These are phyloP conservation scores for Phoma sp. DNA, from an alignment of 2,329 filamentous ascomycete species.

Conservation along the genomic window DNA sequence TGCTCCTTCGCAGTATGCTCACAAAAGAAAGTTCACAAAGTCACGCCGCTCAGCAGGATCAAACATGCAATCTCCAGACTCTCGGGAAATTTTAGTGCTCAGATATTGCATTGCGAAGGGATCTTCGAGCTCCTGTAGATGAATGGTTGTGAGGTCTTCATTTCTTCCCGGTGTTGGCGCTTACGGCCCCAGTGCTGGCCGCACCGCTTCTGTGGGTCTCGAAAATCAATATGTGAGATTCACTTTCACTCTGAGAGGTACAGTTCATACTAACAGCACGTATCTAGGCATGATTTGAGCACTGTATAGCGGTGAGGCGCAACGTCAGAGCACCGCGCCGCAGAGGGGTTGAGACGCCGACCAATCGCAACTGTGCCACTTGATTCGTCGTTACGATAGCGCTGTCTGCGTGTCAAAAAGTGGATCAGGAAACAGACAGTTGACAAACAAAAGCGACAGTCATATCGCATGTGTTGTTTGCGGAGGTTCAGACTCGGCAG, in stretches of 20 bases:
- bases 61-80: conserved; percentile 9
- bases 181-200: not conserved
- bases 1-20: not conserved
- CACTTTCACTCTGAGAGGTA: not conserved
- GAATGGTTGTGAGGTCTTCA: conserved; percentile 3
- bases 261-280: not conserved
- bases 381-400: not conserved
- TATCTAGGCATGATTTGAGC: not conserved
- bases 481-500: not conserved
- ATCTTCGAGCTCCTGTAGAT: not conserved
- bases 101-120: not conserved
- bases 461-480: too few relatives aligned
- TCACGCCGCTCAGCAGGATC: conserved; percentile 1
- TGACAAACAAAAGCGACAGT: too few relatives aligned
- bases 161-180: conserved; percentile 4
- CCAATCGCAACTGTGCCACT: not conserved
- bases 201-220: not conserved
- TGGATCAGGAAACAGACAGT: too few relatives aligned
- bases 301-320: conserved; percentile 3
- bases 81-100: not conserved
- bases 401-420: not conserved
- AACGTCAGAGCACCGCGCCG: not conserved
- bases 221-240: not conserved
- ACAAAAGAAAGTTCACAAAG: not conserved
- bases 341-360: not conserved